Evolutionary conservation across 208 protist genomes (phyloP).

Genomic region (Leishmania gerbilli): DNA sequence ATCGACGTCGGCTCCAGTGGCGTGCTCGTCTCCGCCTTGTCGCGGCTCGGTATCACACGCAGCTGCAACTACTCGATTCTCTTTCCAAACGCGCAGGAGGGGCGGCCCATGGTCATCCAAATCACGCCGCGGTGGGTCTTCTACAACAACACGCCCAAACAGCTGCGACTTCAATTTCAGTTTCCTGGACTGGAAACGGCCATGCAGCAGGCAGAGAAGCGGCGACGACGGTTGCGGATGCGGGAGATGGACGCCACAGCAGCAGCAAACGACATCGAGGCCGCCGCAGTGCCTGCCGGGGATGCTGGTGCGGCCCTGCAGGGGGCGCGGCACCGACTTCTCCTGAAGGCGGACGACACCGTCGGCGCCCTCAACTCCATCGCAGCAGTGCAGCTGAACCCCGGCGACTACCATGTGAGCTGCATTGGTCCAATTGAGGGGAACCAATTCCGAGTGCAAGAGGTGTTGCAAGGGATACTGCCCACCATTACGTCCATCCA

Average conservation of each 20-base stretch:
- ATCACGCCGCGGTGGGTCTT: constrained; percentile 83
- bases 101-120: constrained; percentile 59
- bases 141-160: constrained; percentile 68
- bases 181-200: constrained; percentile 39
- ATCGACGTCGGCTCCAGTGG: constrained; percentile 69
- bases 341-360: constrained; percentile 23
- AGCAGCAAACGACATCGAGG: background rate
- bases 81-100: constrained; percentile 70
- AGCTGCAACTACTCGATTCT: constrained; percentile 85
- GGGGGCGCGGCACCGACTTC: constrained; percentile 6
- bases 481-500: constrained; percentile 47
- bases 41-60: constrained; percentile 43
- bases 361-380: constrained; percentile 41
- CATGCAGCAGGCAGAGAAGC: constrained; percentile 28
- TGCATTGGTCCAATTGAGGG: constrained; percentile 67
- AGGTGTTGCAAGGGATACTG: constrained; percentile 61
- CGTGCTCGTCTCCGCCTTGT: constrained; percentile 53
- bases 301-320: background rate
- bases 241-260: background rate
- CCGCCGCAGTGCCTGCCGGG: background rate
- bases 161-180: constrained; percentile 60
- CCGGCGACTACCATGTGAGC: constrained; percentile 79
- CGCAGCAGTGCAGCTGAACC: constrained; percentile 50
- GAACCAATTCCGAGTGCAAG: constrained; percentile 62
- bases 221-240: constrained; percentile 22